phyloP scores from a whole-genome alignment of 1,284 basidiomycete genomes.

The Gomphus bonarii region DNA sequence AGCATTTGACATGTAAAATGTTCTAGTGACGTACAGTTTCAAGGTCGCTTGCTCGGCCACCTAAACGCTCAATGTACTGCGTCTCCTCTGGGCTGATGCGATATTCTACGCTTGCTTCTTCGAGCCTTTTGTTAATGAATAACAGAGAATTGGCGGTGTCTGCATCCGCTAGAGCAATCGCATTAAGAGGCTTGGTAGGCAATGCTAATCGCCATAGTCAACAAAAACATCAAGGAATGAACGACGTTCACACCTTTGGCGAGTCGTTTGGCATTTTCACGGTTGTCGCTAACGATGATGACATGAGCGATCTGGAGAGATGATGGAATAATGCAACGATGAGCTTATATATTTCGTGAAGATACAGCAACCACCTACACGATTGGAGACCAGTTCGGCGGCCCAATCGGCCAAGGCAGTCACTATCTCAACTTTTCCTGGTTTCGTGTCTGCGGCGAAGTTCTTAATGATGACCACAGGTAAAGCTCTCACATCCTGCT shows the following conservation, averaged over 20 bases:
- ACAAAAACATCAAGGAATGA: neutral
- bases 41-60: conserved; percentile 82
- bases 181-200: conserved; percentile 76
- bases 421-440: conserved; percentile 65
- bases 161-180: conserved; percentile 76
- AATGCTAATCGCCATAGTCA: conserved; percentile 43
- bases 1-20: neutral
- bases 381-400: conserved; percentile 69
- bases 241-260: conserved; percentile 49
- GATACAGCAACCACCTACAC: conserved; percentile 34
- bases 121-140: conserved; percentile 76
- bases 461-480: conserved; percentile 84
- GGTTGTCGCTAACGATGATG: conserved; percentile 83
- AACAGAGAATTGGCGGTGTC: conserved; percentile 71
- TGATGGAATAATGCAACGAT: neutral
- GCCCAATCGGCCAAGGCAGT: conserved; percentile 80
- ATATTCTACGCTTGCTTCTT: conserved; percentile 43
- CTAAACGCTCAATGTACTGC: conserved; percentile 58
- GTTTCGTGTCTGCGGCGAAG: conserved; percentile 56
- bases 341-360: neutral
- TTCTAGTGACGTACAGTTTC: conserved; percentile 48
- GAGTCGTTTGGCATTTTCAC: conserved; percentile 77
- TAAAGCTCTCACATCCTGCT: conserved; percentile 46
- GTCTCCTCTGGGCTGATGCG: conserved; percentile 44
- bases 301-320: conserved; percentile 74